Evolutionary conservation across 2,329 filamentous ascomycete species (phyloP), one percentile per base, ranked within the genome.

Genomic region (Sporothrix pallida): DNA sequence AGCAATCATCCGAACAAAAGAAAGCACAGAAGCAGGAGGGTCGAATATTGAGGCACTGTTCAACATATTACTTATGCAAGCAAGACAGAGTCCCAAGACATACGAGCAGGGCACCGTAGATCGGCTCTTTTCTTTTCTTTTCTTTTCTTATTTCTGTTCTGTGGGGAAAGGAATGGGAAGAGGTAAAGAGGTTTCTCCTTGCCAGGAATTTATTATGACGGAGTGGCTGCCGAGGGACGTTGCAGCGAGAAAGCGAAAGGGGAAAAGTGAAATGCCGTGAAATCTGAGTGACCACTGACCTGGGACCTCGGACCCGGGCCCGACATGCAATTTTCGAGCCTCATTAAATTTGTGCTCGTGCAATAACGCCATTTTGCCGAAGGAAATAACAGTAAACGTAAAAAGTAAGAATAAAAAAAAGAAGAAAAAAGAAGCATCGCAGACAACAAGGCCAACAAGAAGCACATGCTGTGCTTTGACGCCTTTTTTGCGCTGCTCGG

Each of bases 121-220:
- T 37, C 31, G 31, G 31, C 2, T 37, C 31, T 37, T 37, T 37
- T 37, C 15, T 62, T 15, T n/a, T n/a, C n/a, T n/a, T n/a, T n/a
- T 5, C 15, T 62, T 15, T n/a, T n/a, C 31, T 9, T 62, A 37
- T 62, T 12, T 2, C 12, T 67, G 17, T 68, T 68, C n/a, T 70
- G 68, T 70, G 68, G 68, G 67, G 68, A 70, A 56, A 70, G 67
- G 67, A 69, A 69, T 69, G 67, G 67, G 44, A 56, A 26, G 48
- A 9, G 52, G n/a, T 13, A 23, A 46, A 65, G 60, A 23, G 68
- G 62, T 17, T 67, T 12, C 10, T 37, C 23, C 15, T n/a, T n/a
- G 3, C 7, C 58, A 63, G 15, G 58, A n/a, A 31, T 31, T 13
- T 8, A 3, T 20, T 26, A 46, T 46, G 60, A 65, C 60, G 60